Conservation (phyloP, 768 basidiomycete genomes). For the Tulasnella sp. region DNA sequence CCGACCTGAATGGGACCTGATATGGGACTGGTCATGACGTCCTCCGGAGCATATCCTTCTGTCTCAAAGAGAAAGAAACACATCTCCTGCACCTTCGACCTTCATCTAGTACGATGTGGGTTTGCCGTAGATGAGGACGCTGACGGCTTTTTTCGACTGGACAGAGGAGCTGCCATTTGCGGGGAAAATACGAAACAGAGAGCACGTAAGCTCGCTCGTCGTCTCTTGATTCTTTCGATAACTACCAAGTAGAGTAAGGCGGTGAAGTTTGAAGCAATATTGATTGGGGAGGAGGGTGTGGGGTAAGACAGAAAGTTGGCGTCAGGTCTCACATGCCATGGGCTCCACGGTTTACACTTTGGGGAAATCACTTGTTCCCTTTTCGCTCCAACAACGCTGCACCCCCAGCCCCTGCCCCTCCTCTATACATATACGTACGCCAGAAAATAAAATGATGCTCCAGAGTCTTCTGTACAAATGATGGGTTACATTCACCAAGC, state of each 20-base stretch:
- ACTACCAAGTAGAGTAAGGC: conserved; percentile 99
- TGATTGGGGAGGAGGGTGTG: conserved; percentile 55
- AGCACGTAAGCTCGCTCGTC: conserved; percentile 68
- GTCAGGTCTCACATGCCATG: too few species aligned
- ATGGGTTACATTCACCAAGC: too few species aligned
- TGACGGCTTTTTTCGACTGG: conserved; percentile 97
- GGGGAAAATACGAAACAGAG: conserved; percentile 96
- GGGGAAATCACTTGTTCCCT: too few species aligned
- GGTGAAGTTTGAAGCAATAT: conserved; percentile 93
- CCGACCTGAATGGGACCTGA: conserved; percentile 48
- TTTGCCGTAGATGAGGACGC: conserved; percentile 79
- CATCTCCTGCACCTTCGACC: conserved; percentile 97
- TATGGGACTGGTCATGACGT: conserved; percentile 90
- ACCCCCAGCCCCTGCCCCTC: too few species aligned
- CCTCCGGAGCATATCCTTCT: conserved; percentile 86
- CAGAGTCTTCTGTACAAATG: too few species aligned
- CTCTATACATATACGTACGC: too few species aligned
- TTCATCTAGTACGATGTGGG: conserved; percentile 94
- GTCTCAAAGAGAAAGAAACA: conserved; percentile 98
- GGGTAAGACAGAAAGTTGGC: too few species aligned
- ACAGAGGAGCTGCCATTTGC: conserved; percentile 91
- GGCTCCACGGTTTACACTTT: too few species aligned
- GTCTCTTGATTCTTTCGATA: conserved; percentile 65
- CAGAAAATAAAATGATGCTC: too few species aligned
- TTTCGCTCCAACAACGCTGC: too few species aligned